Evolutionary conservation across 495 filamentous ascomycete genomes (phyloP), one percentile per base, ranked within the genome.

Genomic region (Talaromyces proteolyticus): DNA sequence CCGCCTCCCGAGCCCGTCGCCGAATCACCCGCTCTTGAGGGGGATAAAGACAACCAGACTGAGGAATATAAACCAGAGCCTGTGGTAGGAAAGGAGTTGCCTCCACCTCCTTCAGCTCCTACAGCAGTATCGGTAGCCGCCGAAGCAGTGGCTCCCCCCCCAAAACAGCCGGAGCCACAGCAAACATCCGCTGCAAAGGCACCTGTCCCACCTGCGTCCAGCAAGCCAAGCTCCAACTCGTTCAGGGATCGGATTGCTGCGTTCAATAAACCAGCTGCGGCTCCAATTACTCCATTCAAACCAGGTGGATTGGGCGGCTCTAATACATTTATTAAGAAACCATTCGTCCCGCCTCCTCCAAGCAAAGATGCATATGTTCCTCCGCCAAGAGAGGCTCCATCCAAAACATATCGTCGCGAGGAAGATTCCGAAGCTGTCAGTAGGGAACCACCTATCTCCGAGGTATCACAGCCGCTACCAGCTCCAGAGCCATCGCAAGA

Each of bases 201-300:
- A 2, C 57, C 66, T 18, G 70, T 74, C 14, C 88, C 90, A 16
- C 79, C 81, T 14, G 83, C 87, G 5, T 73, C 84, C 4, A 88
- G 91, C 47, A 98, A 96, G 67, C 88, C 91, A 10, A 59, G 66
- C 5, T 72, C 68, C 0, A 85, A 77, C 49, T 91, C 93, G 0
- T 96, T 98, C 66, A 89, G 76, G 53, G 93, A 97, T 64, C 90
- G 94, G 48, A 93, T 98, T 57, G 94, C 94, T 6, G 90, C 91
- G 17, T 98, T 98, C 70, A 98, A 98, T 63, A 94, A 90, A 61
- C 74, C 87, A 18, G 81, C 91, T 19, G 87, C 89, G 4, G 79
- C 92, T 6, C 93, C 93, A 10, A 68, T 93, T 49, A 80, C 89
- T 3, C 93, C 94, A 2, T 89, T 90, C 65, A 95, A 96, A 57